phyloP scores from a whole-genome alignment of 305 asterid species.

The Coffea humblotiana region DNA sequence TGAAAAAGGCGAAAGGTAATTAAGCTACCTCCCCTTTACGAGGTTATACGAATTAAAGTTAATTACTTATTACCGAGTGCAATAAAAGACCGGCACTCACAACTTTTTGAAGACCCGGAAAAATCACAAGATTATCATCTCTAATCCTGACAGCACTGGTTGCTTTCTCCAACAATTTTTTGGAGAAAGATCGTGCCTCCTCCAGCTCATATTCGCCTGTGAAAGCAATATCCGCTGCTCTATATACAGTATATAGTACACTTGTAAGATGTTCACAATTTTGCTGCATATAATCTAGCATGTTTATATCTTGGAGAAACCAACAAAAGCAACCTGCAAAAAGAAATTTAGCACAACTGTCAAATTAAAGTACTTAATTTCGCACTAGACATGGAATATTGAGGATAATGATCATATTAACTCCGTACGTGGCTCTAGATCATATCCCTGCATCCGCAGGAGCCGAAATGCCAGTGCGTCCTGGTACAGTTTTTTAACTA shows the following conservation, averaged over 20 bases:
- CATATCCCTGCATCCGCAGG: constrained; percentile 49
- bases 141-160: not conserved
- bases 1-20: too few species aligned
- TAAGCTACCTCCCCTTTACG: too few species aligned
- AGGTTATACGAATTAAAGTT: not conserved
- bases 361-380: not conserved
- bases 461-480: constrained; percentile 69
- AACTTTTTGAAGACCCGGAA: constrained; percentile 39
- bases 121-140: constrained; percentile 25
- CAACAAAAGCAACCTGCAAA: constrained; percentile 54
- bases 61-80: not conserved
- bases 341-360: not conserved
- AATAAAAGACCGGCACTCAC: constrained; percentile 19
- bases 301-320: constrained; percentile 41
- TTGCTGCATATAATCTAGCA: constrained; percentile 33
- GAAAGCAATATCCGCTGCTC: constrained; percentile 53
- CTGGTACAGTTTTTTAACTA: constrained; percentile 42
- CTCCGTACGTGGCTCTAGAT: constrained; percentile 38
- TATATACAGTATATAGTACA: constrained; percentile 44
- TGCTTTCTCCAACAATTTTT: constrained; percentile 30
- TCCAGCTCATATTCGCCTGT: constrained; percentile 45
- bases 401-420: not conserved
- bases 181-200: constrained; percentile 44
- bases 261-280: constrained; percentile 30
- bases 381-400: not conserved